Conservation (phyloP, 352 stramenopile species). For the Phytophthora idaei region DNA sequence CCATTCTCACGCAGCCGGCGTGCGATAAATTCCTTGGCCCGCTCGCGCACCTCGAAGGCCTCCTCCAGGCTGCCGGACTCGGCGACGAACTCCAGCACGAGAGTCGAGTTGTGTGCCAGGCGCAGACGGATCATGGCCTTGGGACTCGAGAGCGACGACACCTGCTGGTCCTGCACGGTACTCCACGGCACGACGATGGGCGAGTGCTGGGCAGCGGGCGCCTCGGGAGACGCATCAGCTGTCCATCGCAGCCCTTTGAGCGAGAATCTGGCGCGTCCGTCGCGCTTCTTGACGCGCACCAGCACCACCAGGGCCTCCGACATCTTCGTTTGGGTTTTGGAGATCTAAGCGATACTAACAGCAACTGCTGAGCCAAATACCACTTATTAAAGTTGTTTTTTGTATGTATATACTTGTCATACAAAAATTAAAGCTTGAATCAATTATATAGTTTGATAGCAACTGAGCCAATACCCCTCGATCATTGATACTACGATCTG, state of each 20-base stretch:
- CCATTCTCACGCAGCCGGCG: slow-evolving; percentile 53
- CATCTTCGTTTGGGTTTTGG: slow-evolving; percentile 17
- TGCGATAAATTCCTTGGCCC: slow-evolving; percentile 74
- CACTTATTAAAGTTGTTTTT: not conserved
- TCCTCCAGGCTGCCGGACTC: slow-evolving; percentile 56
- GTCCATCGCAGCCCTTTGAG: slow-evolving; percentile 66
- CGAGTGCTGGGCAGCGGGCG: slow-evolving; percentile 19
- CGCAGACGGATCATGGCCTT: slow-evolving; percentile 87
- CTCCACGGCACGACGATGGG: slow-evolving; percentile 70
- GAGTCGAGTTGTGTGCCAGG: slow-evolving; percentile 61
- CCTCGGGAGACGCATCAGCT: slow-evolving; percentile 42
- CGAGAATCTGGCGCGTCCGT: slow-evolving; percentile 65
- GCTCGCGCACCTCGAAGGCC: slow-evolving; percentile 71
- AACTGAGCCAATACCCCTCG: not conserved
- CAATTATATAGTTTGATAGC: not conserved
- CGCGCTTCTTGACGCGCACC: slow-evolving; percentile 84
- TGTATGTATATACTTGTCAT: not conserved
- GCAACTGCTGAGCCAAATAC: no score
- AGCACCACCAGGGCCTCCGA: slow-evolving; percentile 48
- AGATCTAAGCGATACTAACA: no score
- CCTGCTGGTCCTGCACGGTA: slow-evolving; percentile 81
- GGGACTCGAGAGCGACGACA: slow-evolving; percentile 73
- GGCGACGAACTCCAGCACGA: slow-evolving; percentile 76
- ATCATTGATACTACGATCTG: slow-evolving; percentile 9
- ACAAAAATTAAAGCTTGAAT: not conserved